Base-by-base conservation (phyloP, 495 filamentous ascomycete genomes). In the Hyaloscypha bicolor region DNA sequence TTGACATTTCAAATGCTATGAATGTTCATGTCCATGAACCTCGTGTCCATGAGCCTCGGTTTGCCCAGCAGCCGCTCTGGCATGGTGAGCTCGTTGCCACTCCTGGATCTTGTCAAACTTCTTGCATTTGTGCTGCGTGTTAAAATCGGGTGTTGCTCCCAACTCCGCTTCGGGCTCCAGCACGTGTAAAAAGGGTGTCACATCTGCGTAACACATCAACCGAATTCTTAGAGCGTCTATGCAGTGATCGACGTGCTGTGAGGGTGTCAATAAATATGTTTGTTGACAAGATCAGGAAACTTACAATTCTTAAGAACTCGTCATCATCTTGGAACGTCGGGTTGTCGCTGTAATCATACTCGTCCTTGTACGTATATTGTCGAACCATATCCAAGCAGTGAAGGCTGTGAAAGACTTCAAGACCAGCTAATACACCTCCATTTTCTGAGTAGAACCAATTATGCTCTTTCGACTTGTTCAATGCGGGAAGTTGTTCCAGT, bases 181-280 rank as follows among this genome's bases (percentile, higher is more conserved):
- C 29, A 84, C 74, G 60, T 84, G 79, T 4, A 82, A 81, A 5
- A 85, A 68, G 0, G 84, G 79, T 12, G 79, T 80, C 6, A 79
- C 78, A 62, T 85, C 85, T 16, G 78, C 73, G 8, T 77, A 79
- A 70, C 84, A 86, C 83, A 86, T 86, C 45, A 86, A 77, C 45
- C 83, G 76, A 52, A 85, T 82, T 8, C 84, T 80, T 52, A 86
- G 59, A 3, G 82, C 81, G 69, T 86, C 84, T 3, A 86, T 75
- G 65, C 85, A 86, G 66, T 87, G 82, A 59, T 80, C 58, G 72
- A 63, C 82, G 82, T 63, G 69, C 70, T 83, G 81, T 48, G 72
- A 1, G 79, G 81, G 65, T 82, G 12, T 16, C 25, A 16, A 57
- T 25, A 6, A 81, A 73, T 39, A 82, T 75, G 14, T 76, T 74